Base-by-base conservation (phyloP, 768 basidiomycete genomes). In the Paxillus ammoniavirescens region DNA sequence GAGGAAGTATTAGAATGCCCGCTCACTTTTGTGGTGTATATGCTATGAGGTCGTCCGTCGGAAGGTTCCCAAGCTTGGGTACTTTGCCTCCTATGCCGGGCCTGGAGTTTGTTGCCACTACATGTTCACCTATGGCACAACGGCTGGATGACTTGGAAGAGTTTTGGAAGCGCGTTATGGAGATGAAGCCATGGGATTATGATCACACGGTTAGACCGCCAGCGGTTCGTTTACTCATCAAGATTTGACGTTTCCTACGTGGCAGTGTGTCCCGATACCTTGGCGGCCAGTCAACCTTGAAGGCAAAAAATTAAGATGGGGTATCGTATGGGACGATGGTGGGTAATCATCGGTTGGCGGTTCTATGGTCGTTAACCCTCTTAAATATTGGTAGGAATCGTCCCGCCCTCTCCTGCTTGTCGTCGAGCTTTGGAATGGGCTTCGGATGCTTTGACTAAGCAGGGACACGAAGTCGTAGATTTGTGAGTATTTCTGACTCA, bases 1-100 rank as follows among this genome's bases (percentile, higher is more conserved):
- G 79, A 1, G 82, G 82, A 5, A 78, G 77, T 18, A 67, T 75
- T 13, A 71, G 81, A 44, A 73, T 77, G 49, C 81, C 81, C 1
- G 72, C 80, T 1, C 73, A 76, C 10, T 76, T 70, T 42, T 78
- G 76, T 59, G 81, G 80, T 4, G 43, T 80, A 17, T 80, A 78
- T 55, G 62, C 70, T 15, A 65, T 79, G 61, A 74, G 73, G 31
- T 68, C 73, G 3, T 70, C 73, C 12, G 47, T 60, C 0, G 73
- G 76, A 23, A 68, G 77, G 37, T 73, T 76, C 53, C 77, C 76
- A 0, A 52, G 54, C 12, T 51, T 61, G 45, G 75, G 76, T 23
- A 50, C 66, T 4, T 50, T 49, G 9, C 53, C 70, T 1, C 66
- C 71, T 26, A 47, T 67, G 8, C 73, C 74, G 2, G 78, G 78